Base-by-base conservation (phyloP, 2,329 filamentous ascomycete species). In the Ascosphaera apis region DNA sequence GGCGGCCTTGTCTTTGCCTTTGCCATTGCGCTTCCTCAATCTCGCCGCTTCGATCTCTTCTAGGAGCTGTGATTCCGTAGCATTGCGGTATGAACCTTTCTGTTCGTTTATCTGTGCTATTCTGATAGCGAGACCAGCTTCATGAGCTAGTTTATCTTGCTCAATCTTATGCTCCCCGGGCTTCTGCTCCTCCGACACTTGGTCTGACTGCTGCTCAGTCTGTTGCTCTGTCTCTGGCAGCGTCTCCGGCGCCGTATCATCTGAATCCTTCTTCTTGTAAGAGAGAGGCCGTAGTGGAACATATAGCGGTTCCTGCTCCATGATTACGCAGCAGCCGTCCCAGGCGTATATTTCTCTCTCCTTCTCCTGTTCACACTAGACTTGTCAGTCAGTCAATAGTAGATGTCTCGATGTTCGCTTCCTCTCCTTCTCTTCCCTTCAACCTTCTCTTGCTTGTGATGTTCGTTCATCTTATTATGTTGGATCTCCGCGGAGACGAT, bases 51-150 rank as follows among this genome's bases (percentile, higher is more conserved):
- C 56, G 13, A 88, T 73, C 47, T 88, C 75, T 25, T 74, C 67
- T 35, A 66, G 66, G 27, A 95, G 59, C 31, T 71, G 66, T 35
- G 72, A 66, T 53, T 91, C 79, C 35, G 72, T 80, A 43, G 95
- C 64, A 45, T 74, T 65, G 40, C 81, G 75, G 51, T 95, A 91
- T 16, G 81, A 79, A 11, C 80, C 81, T 40, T 78, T 74, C 47
- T 91, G 74, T 31, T 61, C 55, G 45, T 83, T 78, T 48, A 92
- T 76, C 44, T 84, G 81, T 39, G 67, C 61, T 44, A 93, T 82
- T 45, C 86, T 76, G 33, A 76, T 67, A 38, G 68, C n/a, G 93
- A 62, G 33, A 64, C 67, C 49, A 67, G 69, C 48, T 60, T 63
- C 48, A 59, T 67, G 56, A 61, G 66, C 47, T 57, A 63, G 38